phyloP scores from a whole-genome alignment of 129 eudicot species.

The Oenanthe sinensis region DNA sequence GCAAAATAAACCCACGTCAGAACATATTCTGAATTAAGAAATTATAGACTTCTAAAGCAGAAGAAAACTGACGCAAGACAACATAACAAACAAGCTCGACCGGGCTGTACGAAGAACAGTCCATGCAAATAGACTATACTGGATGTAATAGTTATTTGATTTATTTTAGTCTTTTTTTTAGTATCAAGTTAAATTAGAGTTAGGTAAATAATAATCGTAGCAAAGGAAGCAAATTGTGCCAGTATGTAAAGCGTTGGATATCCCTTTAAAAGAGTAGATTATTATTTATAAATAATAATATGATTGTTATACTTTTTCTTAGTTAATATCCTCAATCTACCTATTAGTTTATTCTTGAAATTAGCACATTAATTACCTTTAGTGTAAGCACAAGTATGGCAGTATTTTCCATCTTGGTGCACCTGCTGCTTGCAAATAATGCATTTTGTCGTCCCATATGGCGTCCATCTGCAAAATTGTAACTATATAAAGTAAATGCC shows the following conservation, averaged over 20 bases:
- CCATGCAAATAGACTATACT: neutral
- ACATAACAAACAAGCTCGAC: neutral
- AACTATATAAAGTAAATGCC: neutral
- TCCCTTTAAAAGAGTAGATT: neutral
- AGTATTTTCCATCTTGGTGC: conserved; percentile 87
- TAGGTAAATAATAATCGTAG: neutral
- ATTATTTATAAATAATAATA: neutral
- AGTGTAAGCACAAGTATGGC: conserved; percentile 95
- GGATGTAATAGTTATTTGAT: neutral
- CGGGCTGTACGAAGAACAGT: neutral
- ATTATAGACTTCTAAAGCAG: neutral
- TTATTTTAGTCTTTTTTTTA: neutral
- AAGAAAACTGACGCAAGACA: neutral
- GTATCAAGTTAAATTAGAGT: neutral
- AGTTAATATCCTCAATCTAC: neutral
- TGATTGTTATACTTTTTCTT: neutral
- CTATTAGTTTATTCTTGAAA: neutral
- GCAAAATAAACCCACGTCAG: conserved; percentile 21
- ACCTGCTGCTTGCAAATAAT: conserved; percentile 97
- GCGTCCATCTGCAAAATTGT: conserved; percentile 68
- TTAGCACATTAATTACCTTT: conserved; percentile 45
- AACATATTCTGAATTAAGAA: conserved; percentile 2
- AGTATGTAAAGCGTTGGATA: neutral
- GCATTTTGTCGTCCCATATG: conserved; percentile 85
- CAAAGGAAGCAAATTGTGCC: neutral